Conservation (phyloP, 2,329 filamentous ascomycete species). For the Stenocarpella maydis region DNA sequence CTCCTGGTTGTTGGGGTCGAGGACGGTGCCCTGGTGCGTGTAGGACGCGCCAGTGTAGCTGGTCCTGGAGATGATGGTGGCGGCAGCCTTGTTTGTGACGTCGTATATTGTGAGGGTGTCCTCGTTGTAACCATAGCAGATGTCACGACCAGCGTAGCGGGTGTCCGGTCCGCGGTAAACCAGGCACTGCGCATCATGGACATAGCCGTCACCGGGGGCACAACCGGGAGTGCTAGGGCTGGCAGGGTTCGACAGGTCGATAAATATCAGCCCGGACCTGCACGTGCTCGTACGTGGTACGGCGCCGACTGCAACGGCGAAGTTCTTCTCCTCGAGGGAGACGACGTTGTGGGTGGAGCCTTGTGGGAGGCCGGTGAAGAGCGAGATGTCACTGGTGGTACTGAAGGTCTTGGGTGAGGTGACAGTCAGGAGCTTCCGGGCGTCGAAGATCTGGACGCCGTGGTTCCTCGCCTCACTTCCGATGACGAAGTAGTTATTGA, state of each 20-base stretch:
- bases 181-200: slow-evolving; percentile 68
- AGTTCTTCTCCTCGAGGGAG: slow-evolving; percentile 56
- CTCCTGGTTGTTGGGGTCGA: slow-evolving; percentile 53
- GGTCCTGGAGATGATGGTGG: slow-evolving; percentile 59
- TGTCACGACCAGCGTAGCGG: slow-evolving; percentile 57
- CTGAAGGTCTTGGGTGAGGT: slow-evolving; percentile 48
- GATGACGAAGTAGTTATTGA: slow-evolving; percentile 51
- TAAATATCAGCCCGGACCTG: slow-evolving; percentile 64
- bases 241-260: slow-evolving; percentile 61
- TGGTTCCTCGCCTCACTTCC: slow-evolving; percentile 55
- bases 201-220: slow-evolving; percentile 64
- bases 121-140: slow-evolving; percentile 64
- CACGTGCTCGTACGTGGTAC: slow-evolving; percentile 53
- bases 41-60: slow-evolving; percentile 62
- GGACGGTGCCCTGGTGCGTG: slow-evolving; percentile 64
- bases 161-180: slow-evolving; percentile 60
- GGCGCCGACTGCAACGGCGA: slow-evolving; percentile 55
- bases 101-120: slow-evolving; percentile 59
- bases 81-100: slow-evolving; percentile 56
- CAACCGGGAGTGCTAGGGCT: slow-evolving; percentile 63
- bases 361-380: slow-evolving; percentile 41
- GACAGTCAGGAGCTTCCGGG: slow-evolving; percentile 59
- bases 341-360: slow-evolving; percentile 63
- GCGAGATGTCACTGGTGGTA: slow-evolving; percentile 46
- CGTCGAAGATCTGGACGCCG: slow-evolving; percentile 70